Base-by-base conservation (phyloP, 495 filamentous ascomycete genomes). In the Elasticomyces elasticus region DNA sequence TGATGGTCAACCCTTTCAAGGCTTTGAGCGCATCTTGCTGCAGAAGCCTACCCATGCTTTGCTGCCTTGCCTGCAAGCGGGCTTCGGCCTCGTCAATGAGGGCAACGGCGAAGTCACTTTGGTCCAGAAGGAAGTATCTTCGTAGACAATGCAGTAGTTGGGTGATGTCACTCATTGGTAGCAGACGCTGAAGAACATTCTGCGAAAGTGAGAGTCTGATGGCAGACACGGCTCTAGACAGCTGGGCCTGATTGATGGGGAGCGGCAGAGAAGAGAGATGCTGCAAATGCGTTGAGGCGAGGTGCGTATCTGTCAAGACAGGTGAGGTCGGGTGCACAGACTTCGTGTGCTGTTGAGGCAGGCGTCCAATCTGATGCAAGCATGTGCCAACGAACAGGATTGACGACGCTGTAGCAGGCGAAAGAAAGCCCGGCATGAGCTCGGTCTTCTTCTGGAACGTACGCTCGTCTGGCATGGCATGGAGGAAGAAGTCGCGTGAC, bases 311-410 rank as follows among this genome's bases (percentile, higher is more conserved):
- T 9, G 4, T 15, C 35, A 40, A 40, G 15, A 7, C 7, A 15
- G 7, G 30, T 7, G n/a, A 25, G 6, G 45, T 45, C 11, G n/a
- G 11, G 5, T 17, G 9, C 33, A 20, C 26, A 26, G 26, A 20
- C 13, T 23, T 7, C 25, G 5, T 26, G 9, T 15, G 15, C 13
- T 13, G 35, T 5, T 5, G 35, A 6, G 28, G 30, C 2, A 33
- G 5, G 9, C 19, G 24, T n/a, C 84, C 73, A 40, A 94, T 84
- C 52, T 92, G 85, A 53, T 92, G 88, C 38, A 96, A 71, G 0
- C 87, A 91, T 55, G 84, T 84, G 1, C 92, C 92, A 55, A 98
- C 86, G 65, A 95, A 96, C 2, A 96, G 65, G 61, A 96, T 86
- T 9, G 89, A 94, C 9, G 78, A 74, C 24, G 87, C 90, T 2